Evolutionary conservation across 2,329 filamentous ascomycete genomes (phyloP).

Genomic region (Cephalotrichum gorgonifer): DNA sequence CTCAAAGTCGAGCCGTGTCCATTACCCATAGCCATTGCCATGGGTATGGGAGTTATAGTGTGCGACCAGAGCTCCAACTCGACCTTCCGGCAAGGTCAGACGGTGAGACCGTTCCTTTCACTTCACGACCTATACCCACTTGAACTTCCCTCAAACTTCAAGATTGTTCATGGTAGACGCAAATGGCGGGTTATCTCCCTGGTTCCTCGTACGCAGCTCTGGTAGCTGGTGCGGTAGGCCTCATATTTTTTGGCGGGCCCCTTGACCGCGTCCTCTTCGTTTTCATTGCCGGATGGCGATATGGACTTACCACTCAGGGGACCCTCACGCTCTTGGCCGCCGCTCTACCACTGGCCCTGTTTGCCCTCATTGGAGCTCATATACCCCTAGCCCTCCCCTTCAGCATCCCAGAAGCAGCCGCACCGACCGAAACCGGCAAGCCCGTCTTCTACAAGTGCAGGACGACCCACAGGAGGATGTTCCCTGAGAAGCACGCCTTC

Average conservation of each 20-base stretch:
- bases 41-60: no score
- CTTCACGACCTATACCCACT: no score
- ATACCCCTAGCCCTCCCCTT: neutral
- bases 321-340: neutral
- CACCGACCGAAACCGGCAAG: constrained; percentile 14
- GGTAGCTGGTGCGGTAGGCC: neutral
- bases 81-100: no score
- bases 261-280: neutral
- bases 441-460: constrained; percentile 53
- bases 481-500: constrained; percentile 59
- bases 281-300: neutral
- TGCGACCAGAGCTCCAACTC: no score
- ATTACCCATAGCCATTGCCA: no score
- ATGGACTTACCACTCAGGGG: neutral
- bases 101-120: no score
- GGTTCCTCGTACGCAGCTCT: no score
- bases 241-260: neutral
- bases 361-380: neutral
- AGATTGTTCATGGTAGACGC: no score
- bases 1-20: no score
- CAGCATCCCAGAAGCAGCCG: constrained; percentile 10
- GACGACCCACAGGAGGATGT: constrained; percentile 56
- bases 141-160: no score
- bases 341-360: neutral
- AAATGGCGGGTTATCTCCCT: no score